Percentiles rank a stretch among this genome's conserved stretches.
Conservation (phyloP, 2,329 filamentous ascomycete genomes). For the Dothistroma pini region DNA sequence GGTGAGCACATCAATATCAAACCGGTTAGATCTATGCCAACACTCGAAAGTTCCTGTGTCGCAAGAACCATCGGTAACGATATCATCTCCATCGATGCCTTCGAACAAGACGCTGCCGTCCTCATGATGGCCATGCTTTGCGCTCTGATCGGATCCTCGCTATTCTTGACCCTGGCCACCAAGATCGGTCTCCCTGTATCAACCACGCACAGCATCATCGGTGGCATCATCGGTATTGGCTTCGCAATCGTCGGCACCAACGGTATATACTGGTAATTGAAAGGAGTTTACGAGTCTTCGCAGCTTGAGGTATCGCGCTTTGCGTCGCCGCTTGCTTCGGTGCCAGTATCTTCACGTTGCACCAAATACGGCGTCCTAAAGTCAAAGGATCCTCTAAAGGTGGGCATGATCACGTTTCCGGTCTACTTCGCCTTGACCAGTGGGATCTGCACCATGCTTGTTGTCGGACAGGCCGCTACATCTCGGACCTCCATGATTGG, state of each 20-base stretch:
- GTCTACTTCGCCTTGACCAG: constrained; percentile 46
- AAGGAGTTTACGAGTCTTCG: constrained; percentile 28
- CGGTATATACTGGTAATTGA: constrained; percentile 55
- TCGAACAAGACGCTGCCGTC: constrained; percentile 44
- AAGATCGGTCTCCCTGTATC: constrained; percentile 52
- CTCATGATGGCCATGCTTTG: constrained; percentile 55
- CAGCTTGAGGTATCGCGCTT: constrained; percentile 39
- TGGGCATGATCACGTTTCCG: constrained; percentile 48
- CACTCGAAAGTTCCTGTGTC: constrained; percentile 24
- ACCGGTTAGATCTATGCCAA: too few species aligned
- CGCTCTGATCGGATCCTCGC: constrained; percentile 49
- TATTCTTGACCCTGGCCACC: constrained; percentile 54
- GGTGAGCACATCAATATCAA: constrained; percentile 24
- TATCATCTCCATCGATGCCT: constrained; percentile 46
- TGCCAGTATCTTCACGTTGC: constrained; percentile 46
- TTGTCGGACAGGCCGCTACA: constrained; percentile 49
- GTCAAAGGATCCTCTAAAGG: constrained; percentile 46
- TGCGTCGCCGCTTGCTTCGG: constrained; percentile 34
- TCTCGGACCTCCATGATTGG: constrained; percentile 45
- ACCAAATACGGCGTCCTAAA: constrained; percentile 49
- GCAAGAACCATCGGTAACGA: constrained; percentile 48
- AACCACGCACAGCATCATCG: constrained; percentile 51
- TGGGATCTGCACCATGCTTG: constrained; percentile 52
- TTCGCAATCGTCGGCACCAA: constrained; percentile 50
- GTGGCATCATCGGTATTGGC: constrained; percentile 39